These are phyloP conservation scores for Penicillium flavigenum DNA, from an alignment of 495 filamentous ascomycete genomes.

Conservation along the genomic window DNA sequence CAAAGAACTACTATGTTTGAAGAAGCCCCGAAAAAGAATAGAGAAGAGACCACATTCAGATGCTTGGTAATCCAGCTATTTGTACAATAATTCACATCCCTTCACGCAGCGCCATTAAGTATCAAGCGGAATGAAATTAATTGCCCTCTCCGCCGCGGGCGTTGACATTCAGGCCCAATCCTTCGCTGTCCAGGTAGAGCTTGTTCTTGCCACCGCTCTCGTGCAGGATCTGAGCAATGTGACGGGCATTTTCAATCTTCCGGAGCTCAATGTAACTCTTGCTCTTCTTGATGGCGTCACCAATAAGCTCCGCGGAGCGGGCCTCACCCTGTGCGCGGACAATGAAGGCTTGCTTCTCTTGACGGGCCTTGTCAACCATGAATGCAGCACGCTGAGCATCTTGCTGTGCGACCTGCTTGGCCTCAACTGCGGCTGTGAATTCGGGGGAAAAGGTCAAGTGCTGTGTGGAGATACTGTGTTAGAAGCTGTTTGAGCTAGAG, in stretches of 20 bases:
- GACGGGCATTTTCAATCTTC: conserved; percentile 92
- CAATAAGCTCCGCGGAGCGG: conserved; percentile 94
- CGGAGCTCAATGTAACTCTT: conserved; percentile 94
- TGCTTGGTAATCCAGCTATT: conserved; percentile 44
- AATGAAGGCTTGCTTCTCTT: conserved; percentile 99
- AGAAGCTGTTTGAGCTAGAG: conserved; percentile 9
- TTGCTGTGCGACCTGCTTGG: conserved; percentile 98
- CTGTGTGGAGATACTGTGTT: conserved; percentile 44
- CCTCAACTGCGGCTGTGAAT: conserved; percentile 97
- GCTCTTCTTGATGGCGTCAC: conserved; percentile 99
- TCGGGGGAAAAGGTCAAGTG: conserved; percentile 99
- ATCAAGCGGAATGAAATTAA: conserved; percentile 28
- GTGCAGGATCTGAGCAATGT: conserved; percentile 79
- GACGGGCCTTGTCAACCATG: conserved; percentile 96
- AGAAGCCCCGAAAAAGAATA: conserved; percentile 12
- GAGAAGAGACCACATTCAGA: conserved; percentile 46
- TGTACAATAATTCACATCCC: conserved; percentile 41
- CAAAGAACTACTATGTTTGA: neutral
- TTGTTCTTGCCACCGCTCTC: conserved; percentile 89
- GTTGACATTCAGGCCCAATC: conserved; percentile 86
- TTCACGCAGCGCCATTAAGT: conserved; percentile 29
- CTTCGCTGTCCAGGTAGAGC: conserved; percentile 85
- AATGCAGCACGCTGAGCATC: conserved; percentile 97
- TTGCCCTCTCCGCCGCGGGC: conserved; percentile 40
- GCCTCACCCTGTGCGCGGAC: conserved; percentile 99